Conservation (phyloP, 371 early-diverging fungal genomes). For the Sporodiniella umbellata region DNA sequence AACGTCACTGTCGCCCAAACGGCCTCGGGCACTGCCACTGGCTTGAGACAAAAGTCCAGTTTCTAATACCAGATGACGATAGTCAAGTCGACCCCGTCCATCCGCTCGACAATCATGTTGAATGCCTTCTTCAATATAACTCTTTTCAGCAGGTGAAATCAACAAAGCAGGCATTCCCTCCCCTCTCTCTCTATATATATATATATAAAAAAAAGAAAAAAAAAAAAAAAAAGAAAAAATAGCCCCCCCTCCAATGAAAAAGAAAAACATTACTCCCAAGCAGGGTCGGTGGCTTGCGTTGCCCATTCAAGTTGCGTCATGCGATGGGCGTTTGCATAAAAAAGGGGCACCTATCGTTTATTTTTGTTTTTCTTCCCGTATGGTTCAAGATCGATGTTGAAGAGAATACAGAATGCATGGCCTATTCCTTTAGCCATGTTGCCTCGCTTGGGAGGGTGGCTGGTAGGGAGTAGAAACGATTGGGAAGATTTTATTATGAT, state of each 20-base stretch:
- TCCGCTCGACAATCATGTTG: constrained; percentile 82
- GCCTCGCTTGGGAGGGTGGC: constrained; percentile 51
- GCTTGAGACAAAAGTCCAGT: constrained; percentile 86
- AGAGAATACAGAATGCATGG: constrained; percentile 27
- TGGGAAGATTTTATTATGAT: constrained; percentile 59
- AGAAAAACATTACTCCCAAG: neutral
- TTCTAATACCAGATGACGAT: constrained; percentile 74
- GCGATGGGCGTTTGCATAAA: too few relatives aligned
- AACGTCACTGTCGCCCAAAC: constrained; percentile 82
- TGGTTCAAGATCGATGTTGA: neutral
- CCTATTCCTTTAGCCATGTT: constrained; percentile 56
- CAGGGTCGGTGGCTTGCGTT: too few relatives aligned
- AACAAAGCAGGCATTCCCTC: constrained; percentile 38
- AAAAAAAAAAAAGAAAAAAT: constrained; percentile 27
- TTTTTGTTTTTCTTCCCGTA: neutral
- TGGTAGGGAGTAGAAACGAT: constrained; percentile 53
- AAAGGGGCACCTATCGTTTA: neutral
- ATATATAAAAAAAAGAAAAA: neutral
- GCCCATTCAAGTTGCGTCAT: too few relatives aligned
- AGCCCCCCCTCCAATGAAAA: too few relatives aligned
- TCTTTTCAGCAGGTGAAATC: constrained; percentile 77
- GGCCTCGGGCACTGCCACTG: constrained; percentile 79
- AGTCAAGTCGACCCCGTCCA: constrained; percentile 78
- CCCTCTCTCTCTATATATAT: too few relatives aligned
- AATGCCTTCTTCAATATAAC: constrained; percentile 82